phyloP scores from a whole-genome alignment of 768 basidiomycete species.

The Mycena belliarum region DNA sequence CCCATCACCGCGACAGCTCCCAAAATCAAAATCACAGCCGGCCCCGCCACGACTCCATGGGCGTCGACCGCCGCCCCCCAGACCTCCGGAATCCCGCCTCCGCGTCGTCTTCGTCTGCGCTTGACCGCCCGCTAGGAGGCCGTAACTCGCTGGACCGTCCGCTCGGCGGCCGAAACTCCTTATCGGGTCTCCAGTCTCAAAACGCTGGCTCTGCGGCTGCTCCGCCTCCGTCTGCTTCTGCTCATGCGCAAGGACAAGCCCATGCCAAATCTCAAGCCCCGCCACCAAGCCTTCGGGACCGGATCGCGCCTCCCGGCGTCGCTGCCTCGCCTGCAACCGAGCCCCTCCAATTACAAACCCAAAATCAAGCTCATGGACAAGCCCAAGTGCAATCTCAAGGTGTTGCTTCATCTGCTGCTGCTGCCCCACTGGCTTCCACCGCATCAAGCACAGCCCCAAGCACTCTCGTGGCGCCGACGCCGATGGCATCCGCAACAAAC shows the following conservation, averaged over 20 bases:
- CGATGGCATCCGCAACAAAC: slow-evolving; percentile 3
- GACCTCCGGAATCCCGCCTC: slow-evolving; percentile 15
- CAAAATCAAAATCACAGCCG: slow-evolving; percentile 10
- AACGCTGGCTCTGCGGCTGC: slow-evolving; percentile 6
- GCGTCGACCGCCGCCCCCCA: slow-evolving; percentile 21
- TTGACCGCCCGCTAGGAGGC: neutral
- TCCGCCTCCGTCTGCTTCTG: neutral
- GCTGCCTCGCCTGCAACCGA: neutral
- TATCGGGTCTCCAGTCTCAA: slow-evolving; percentile 6
- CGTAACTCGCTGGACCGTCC: slow-evolving; percentile 15
- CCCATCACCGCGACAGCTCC: neutral
- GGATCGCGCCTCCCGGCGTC: slow-evolving; percentile 14
- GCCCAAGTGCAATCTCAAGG: slow-evolving; percentile 6
- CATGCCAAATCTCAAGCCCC: slow-evolving; percentile 12
- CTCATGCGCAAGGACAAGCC: slow-evolving; percentile 9
- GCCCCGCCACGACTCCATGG: slow-evolving; percentile 11
- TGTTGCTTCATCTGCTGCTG: neutral
- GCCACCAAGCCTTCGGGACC: slow-evolving; percentile 18
- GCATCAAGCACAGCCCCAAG: slow-evolving; percentile 4
- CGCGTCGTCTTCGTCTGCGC: slow-evolving; percentile 1
- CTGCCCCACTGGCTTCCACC: slow-evolving; percentile 2
- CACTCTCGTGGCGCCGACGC: neutral
- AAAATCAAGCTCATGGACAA: slow-evolving; percentile 8
- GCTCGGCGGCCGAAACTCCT: slow-evolving; percentile 15
- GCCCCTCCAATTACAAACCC: neutral